phyloP scores from a whole-genome alignment of 441 rosid genomes.

The Corymbia citriodora region DNA sequence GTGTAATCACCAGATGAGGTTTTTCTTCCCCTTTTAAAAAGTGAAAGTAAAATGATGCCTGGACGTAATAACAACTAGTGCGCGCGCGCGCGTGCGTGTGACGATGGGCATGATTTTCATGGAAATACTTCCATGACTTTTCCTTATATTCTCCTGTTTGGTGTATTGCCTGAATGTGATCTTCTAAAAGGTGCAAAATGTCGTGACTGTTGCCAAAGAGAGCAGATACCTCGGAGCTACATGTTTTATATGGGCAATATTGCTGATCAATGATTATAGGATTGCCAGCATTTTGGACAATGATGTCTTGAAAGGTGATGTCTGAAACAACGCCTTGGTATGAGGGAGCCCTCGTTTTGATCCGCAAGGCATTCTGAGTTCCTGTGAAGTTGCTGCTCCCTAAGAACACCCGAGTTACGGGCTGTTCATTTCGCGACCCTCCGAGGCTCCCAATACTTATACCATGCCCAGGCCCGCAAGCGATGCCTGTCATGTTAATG shows the following conservation, averaged over 20 bases:
- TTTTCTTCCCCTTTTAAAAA: no score
- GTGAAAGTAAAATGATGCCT: no score
- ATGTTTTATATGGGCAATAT: not conserved
- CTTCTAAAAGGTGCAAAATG: no score
- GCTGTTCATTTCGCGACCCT: not conserved
- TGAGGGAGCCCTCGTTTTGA: not conserved
- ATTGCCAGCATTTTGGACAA: not conserved
- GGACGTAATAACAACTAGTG: no score
- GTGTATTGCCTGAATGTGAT: no score
- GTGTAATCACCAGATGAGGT: no score
- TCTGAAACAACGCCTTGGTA: not conserved
- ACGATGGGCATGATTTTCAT: no score
- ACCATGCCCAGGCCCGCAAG: not conserved
- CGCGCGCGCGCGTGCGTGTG: no score
- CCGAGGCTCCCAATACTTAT: not conserved
- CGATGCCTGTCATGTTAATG: not conserved
- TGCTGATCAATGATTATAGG: not conserved
- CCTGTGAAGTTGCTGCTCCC: not conserved
- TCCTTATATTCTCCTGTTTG: no score
- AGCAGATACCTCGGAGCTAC: not conserved
- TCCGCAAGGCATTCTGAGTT: not conserved
- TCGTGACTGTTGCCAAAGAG: not conserved
- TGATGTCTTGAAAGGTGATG: not conserved
- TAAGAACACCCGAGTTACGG: not conserved
- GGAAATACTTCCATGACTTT: no score